Evolutionary conservation across 371 early-diverging fungal genomes (phyloP).

Genomic region (Rhizopus delemar): DNA sequence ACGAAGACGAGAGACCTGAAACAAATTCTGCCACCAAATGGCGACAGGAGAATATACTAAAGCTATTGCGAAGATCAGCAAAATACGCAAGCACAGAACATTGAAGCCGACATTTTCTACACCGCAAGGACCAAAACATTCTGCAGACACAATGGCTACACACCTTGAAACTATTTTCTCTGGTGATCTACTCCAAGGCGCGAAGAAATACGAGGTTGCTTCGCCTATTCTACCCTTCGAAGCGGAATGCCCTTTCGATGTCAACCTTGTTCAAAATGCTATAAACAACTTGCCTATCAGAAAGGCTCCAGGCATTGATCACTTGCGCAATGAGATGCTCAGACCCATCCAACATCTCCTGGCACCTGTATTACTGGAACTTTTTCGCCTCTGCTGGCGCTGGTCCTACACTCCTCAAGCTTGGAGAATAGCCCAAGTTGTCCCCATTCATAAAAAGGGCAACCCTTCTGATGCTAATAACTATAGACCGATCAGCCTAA

Average conservation of each 20-base stretch:
- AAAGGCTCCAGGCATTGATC: conserved; percentile 31
- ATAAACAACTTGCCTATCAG: background rate
- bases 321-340: conserved; percentile 28
- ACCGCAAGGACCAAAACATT: conserved; percentile 1
- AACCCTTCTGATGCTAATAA: conserved; percentile 13
- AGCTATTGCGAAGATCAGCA: conserved; percentile 1
- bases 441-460: conserved; percentile 30
- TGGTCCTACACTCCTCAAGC: conserved; percentile 20
- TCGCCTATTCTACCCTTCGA: background rate
- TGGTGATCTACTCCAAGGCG: conserved; percentile 1
- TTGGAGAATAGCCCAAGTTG: conserved; percentile 31
- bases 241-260: background rate
- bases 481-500: conserved; percentile 23
- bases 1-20: conserved; percentile 21
- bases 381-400: conserved; percentile 19
- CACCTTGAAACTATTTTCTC: conserved; percentile 1
- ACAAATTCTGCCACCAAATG: conserved; percentile 10
- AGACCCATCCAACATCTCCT: conserved; percentile 4
- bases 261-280: background rate
- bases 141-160: conserved; percentile 9
- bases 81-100: conserved; percentile 1
- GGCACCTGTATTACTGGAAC: background rate
- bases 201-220: background rate
- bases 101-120: background rate
- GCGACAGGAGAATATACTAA: conserved; percentile 1